These are phyloP conservation scores for Thelonectria blattea DNA, from an alignment of 2,329 filamentous ascomycete species.

Conservation along the genomic window DNA sequence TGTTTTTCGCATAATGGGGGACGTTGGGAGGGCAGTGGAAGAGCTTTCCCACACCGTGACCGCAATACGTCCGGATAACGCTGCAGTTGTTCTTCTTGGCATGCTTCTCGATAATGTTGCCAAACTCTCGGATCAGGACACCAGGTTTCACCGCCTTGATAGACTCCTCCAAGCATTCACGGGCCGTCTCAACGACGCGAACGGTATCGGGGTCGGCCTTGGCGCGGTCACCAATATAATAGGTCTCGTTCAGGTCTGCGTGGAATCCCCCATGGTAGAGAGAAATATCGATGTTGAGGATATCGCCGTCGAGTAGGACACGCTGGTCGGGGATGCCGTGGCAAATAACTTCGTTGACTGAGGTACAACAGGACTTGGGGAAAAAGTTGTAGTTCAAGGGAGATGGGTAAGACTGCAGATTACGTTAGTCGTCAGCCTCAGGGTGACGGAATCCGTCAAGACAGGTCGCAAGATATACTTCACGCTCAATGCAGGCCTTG, in stretches of 20 bases:
- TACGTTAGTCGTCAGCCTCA: slow-evolving; percentile 16
- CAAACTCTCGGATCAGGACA: slow-evolving; percentile 89
- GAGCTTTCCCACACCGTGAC: slow-evolving; percentile 90
- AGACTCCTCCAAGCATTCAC: slow-evolving; percentile 88
- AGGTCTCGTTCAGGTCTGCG: slow-evolving; percentile 96
- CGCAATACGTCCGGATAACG: slow-evolving; percentile 94
- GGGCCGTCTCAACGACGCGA: slow-evolving; percentile 86
- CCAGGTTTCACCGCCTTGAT: slow-evolving; percentile 94
- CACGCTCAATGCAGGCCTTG: slow-evolving; percentile 89
- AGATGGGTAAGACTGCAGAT: slow-evolving; percentile 84
- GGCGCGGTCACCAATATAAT: slow-evolving; percentile 93
- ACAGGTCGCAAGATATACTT: slow-evolving; percentile 63
- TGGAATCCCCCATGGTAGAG: slow-evolving; percentile 96
- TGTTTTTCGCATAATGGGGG: slow-evolving; percentile 98
- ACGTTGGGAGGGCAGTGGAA: slow-evolving; percentile 96
- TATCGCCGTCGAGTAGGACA: slow-evolving; percentile 87
- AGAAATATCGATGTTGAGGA: slow-evolving; percentile 95
- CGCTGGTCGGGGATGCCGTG: slow-evolving; percentile 97
- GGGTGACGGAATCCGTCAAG: too few species aligned
- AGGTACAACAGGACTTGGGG: slow-evolving; percentile 97
- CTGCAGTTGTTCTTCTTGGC: slow-evolving; percentile 86
- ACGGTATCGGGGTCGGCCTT: slow-evolving; percentile 84
- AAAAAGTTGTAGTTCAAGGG: slow-evolving; percentile 95
- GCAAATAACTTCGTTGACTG: slow-evolving; percentile 96
- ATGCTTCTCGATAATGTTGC: slow-evolving; percentile 93